Evolutionary conservation across 148 eudicot species (phyloP).

Genomic region (Nyssa sinensis): DNA sequence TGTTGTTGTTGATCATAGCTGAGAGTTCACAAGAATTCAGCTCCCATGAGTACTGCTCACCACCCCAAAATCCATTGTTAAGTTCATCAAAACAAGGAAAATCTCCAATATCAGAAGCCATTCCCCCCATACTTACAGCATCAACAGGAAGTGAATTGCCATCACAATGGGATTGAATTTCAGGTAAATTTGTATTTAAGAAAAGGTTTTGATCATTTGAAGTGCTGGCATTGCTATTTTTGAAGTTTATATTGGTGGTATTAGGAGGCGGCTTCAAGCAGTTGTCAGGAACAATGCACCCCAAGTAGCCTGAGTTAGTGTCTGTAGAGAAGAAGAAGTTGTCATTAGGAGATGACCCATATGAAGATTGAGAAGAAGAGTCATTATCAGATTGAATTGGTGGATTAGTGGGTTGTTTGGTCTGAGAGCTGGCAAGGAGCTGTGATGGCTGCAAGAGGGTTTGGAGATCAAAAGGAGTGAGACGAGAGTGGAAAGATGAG

Average conservation of each 20-base stretch:
- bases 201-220: constrained; percentile 18
- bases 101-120: constrained; percentile 10
- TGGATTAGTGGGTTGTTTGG: constrained; percentile 13
- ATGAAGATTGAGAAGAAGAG: constrained; percentile 29
- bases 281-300: constrained; percentile 79
- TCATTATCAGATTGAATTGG: constrained; percentile 28
- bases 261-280: constrained; percentile 61
- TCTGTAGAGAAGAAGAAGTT: constrained; percentile 32
- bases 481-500: constrained; percentile 39
- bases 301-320: constrained; percentile 76
- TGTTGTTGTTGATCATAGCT: constrained; percentile 26
- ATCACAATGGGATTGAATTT: constrained; percentile 12
- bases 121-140: neutral
- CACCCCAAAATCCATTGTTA: constrained; percentile 29
- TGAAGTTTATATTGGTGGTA: neutral
- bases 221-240: constrained; percentile 13
- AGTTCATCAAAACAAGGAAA: constrained; percentile 14
- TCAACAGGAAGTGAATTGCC: constrained; percentile 7
- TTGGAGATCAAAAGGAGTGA: constrained; percentile 44
- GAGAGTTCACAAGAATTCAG: constrained; percentile 42
- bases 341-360: constrained; percentile 34
- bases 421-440: constrained; percentile 7
- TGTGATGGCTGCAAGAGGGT: constrained; percentile 27
- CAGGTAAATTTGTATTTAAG: neutral
- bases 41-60: constrained; percentile 31